Conservation (phyloP, 441 rosid species). For the Bruguiera hainesii region DNA sequence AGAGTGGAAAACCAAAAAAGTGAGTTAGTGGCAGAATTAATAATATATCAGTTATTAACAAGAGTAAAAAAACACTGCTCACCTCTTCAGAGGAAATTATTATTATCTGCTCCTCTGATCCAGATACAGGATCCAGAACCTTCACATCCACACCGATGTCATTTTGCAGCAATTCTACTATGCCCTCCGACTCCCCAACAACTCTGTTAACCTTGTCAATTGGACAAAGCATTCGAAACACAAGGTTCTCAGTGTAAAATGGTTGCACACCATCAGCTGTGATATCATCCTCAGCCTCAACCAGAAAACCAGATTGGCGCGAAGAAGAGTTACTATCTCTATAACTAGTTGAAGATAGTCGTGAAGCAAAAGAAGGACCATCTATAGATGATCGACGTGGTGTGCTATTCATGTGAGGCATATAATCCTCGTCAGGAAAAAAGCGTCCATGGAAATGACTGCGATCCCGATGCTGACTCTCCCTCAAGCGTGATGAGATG, state of each 20-base stretch:
- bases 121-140: slow-evolving; percentile 70
- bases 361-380: slow-evolving; percentile 47
- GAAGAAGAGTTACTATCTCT: slow-evolving; percentile 51
- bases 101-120: slow-evolving; percentile 85
- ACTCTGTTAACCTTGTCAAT: slow-evolving; percentile 63
- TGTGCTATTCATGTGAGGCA: slow-evolving; percentile 48
- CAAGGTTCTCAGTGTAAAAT: slow-evolving; percentile 65
- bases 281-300: slow-evolving; percentile 41
- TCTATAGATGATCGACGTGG: slow-evolving; percentile 52
- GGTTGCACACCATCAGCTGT: slow-evolving; percentile 55
- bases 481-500: slow-evolving; percentile 84
- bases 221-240: slow-evolving; percentile 90
- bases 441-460: slow-evolving; percentile 63
- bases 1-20: not conserved
- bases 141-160: slow-evolving; percentile 88
- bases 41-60: slow-evolving; percentile 2
- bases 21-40: not conserved
- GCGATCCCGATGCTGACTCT: slow-evolving; percentile 97
- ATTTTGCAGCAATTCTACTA: slow-evolving; percentile 75
- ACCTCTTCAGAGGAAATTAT: slow-evolving; percentile 93
- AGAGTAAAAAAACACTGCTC: slow-evolving; percentile 10
- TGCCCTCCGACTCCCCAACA: slow-evolving; percentile 73
- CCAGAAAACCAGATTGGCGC: slow-evolving; percentile 47
- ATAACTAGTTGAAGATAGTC: slow-evolving; percentile 40
- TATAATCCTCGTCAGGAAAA: slow-evolving; percentile 71